Percentiles rank a stretch among this genome's conserved stretches.
Conservation (phyloP, 2,329 filamentous ascomycete genomes). For the Penicillium sp. region DNA sequence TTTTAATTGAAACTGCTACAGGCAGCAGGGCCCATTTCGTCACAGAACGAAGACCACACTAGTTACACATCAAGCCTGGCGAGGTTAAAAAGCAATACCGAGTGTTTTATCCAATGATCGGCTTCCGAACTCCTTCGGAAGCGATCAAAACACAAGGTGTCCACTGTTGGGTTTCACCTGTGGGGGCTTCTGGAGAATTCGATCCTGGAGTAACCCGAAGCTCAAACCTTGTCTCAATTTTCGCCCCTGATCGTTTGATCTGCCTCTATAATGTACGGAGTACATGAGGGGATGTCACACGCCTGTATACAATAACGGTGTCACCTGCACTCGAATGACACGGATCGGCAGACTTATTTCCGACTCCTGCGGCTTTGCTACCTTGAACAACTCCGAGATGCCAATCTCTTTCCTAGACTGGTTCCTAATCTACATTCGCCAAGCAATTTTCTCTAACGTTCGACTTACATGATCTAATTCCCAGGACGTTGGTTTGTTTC, state of each 20-base stretch:
- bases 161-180: slow-evolving; percentile 2
- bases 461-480: not conserved
- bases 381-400: slow-evolving; percentile 17
- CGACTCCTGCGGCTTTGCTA: slow-evolving; percentile 12
- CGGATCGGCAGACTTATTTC: slow-evolving; percentile 10
- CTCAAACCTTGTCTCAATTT: not conserved
- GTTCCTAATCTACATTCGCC: not conserved
- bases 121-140: not conserved
- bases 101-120: not conserved
- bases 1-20: not conserved
- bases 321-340: not conserved
- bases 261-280: not conserved
- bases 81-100: not conserved
- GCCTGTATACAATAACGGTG: slow-evolving; percentile 1
- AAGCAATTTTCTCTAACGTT: not conserved
- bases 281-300: not conserved
- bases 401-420: slow-evolving; percentile 5
- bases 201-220: slow-evolving; percentile 14
- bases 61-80: not conserved
- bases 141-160: not conserved
- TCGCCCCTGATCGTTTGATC: slow-evolving; percentile 5
- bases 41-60: not conserved
- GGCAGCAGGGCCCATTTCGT: not conserved
- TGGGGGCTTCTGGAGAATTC: not conserved
- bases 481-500: not conserved